Evolutionary conservation across 129 eudicot genomes (phyloP), one percentile per base, ranked within the genome.

Genomic region (Apium graveolens): DNA sequence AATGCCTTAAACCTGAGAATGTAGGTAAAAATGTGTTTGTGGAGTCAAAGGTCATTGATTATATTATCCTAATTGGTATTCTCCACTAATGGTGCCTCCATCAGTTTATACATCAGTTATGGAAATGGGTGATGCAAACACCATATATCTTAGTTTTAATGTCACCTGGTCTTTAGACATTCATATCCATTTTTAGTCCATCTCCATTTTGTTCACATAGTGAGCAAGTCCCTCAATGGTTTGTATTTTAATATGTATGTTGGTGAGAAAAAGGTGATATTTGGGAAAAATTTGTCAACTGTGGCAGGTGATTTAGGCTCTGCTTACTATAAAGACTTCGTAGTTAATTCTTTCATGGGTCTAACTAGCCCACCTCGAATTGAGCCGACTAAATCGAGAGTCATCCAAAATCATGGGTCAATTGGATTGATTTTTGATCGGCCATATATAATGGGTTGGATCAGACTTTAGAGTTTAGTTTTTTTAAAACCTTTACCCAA

Each of bases 181-280:
- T 18, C 92, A 0, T 90, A 75, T 69, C 39, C 88, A 13, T 84
- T 91, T 71, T 85, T 94, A 13, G 72, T 94, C 21, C 93, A 96
- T 46, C 81, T 94, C 14, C 98, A 94, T 84, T 94, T 94, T 55
- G 86, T 91, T 17, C 97, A 94, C 24, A 91, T 94, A 7, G 91
- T 94, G 10, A 94, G 98, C 86, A 91, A 89, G 49, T 75, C 93
- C 2, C 17, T 81, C 13, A 88, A 90, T 43, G 93, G 88, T 11
- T 81, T 91, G 32, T 94, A 94, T 80, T 94, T 94, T 44, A 91
- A 94, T 32, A 93, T 94, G 38, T 94, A 85, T 45, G 80, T 89
- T 71, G 87, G 86, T 24, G 93, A n/a, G 14, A 91, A 86, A 74
- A 53, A 86, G 45, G 96, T 84, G 0, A 82, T 90, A 1, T 81